Conservation (phyloP, 164 flowering plant species). For the Vitis labrusca region DNA sequence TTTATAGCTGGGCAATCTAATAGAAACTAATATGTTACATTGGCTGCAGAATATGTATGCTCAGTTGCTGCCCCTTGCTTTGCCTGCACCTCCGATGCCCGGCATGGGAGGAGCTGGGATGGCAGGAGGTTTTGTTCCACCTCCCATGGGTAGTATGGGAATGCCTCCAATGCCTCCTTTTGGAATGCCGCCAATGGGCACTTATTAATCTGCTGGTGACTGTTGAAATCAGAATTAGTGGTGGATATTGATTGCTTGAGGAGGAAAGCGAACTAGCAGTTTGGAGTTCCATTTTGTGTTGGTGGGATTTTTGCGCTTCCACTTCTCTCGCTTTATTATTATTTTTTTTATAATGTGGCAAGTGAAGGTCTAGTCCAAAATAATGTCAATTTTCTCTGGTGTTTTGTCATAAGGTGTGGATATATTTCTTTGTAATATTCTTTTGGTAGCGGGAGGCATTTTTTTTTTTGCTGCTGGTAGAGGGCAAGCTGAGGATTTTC, state of each 20-base stretch:
- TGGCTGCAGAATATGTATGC: constrained; percentile 96
- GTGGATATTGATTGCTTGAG: background rate
- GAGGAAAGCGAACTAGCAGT: background rate
- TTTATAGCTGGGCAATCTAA: background rate
- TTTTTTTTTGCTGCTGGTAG: constrained; percentile 34
- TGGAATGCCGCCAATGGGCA: constrained; percentile 97
- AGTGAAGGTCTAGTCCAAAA: constrained; percentile 18
- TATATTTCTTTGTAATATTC: constrained; percentile 47
- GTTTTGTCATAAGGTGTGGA: constrained; percentile 20
- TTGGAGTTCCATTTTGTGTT: constrained; percentile 5
- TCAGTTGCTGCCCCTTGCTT: constrained; percentile 92
- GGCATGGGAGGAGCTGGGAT: constrained; percentile 68
- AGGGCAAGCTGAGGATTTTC: constrained; percentile 28
- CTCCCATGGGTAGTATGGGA: constrained; percentile 87
- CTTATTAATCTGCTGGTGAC: constrained; percentile 38
- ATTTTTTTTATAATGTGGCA: constrained; percentile 9
- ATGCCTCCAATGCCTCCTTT: constrained; percentile 98
- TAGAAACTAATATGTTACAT: background rate
- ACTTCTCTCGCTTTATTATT: constrained; percentile 1
- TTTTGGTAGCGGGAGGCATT: constrained; percentile 49
- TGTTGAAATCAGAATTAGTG: background rate
- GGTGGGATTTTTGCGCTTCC: background rate
- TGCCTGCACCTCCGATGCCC: constrained; percentile 97
- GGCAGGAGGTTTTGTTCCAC: constrained; percentile 58
- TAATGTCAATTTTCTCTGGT: constrained; percentile 12